Evolutionary conservation across 345 rosid species (phyloP), one percentile per base, ranked within the genome.

Genomic region (Eucalyptus paniculata): DNA sequence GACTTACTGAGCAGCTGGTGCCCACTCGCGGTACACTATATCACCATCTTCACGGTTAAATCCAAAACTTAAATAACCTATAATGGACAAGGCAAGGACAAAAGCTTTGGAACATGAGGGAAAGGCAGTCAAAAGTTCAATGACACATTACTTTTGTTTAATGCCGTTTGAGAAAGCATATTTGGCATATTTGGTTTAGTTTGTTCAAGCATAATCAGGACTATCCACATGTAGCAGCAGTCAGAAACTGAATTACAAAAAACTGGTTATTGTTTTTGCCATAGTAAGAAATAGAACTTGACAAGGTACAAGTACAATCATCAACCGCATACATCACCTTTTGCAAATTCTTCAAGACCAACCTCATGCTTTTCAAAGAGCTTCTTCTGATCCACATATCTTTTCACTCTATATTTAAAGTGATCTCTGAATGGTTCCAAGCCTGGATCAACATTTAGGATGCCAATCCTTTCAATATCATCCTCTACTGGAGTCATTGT

Each of bases 1-100:
- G 19, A 91, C 97, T 91, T 91, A 96, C 98, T 90, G 92, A 50
- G 98, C 98, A 89, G 98, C 95, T 89, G 98, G 98, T 44, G 98
- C 98, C 98, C 97, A 96, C 91, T 96, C 98, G 49, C 93, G 94
- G 90, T 94, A 96, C 91, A 94, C 93, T 92, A 95, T 94, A 89
- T 92, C 88, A 86, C 88, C 95, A 14, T 92, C 95, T 93, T 95
- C 95, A 89, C 94, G 93, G 91, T 93, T 95, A 83, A 96, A 92
- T 89, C 98, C 98, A 92, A 95, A 95, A 91, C 91, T 92, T 87
- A 93, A 89, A 91, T 96, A 95, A 90, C 98, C 98, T 96, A 93
- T 88, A 87, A 86, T 72, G 91, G 53, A 72, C 28, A 83, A 60
- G 86, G 91, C 72, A 2, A 32, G 65, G 81, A 89, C 54, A 87